Evolutionary conservation across 2,329 filamentous ascomycete genomes (phyloP).

Genomic region (Plenodomus tracheiphilus): DNA sequence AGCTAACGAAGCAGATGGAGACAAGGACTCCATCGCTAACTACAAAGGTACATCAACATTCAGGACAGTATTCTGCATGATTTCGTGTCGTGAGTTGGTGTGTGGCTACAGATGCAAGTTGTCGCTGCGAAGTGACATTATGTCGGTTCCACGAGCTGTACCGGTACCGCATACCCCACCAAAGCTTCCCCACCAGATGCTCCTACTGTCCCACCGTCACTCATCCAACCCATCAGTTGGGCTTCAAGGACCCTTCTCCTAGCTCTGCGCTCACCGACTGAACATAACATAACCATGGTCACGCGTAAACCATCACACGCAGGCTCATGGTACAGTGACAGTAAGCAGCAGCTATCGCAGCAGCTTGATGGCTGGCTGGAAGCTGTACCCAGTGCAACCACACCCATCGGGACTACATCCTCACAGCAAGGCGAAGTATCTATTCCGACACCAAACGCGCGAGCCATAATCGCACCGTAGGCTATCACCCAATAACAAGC

Average conservation of each 20-base stretch:
- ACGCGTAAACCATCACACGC: slow-evolving; percentile 72
- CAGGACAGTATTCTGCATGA: no score
- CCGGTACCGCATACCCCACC: slow-evolving; percentile 6
- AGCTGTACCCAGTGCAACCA: slow-evolving; percentile 67
- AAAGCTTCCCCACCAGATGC: slow-evolving; percentile 2
- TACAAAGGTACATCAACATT: no score
- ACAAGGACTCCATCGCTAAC: no score
- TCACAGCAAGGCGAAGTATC: slow-evolving; percentile 42
- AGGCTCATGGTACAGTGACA: slow-evolving; percentile 80
- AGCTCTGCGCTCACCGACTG: not conserved
- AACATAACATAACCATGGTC: slow-evolving; percentile 40
- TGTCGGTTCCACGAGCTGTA: slow-evolving; percentile 6
- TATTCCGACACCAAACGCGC: slow-evolving; percentile 73
- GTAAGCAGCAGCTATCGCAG: slow-evolving; percentile 60
- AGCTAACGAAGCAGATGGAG: no score
- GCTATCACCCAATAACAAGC: slow-evolving; percentile 36
- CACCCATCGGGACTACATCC: slow-evolving; percentile 58
- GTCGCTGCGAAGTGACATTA: slow-evolving; percentile 9
- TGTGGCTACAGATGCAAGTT: no score
- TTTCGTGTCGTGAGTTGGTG: no score
- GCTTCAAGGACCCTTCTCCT: not conserved
- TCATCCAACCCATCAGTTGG: not conserved
- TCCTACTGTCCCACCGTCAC: not conserved
- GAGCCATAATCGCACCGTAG: slow-evolving; percentile 92
- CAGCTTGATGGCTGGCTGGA: slow-evolving; percentile 78